Evolutionary conservation across 495 filamentous ascomycete genomes (phyloP), one percentile per base, ranked within the genome.

Genomic region (Penicillium psychrofluorescens): DNA sequence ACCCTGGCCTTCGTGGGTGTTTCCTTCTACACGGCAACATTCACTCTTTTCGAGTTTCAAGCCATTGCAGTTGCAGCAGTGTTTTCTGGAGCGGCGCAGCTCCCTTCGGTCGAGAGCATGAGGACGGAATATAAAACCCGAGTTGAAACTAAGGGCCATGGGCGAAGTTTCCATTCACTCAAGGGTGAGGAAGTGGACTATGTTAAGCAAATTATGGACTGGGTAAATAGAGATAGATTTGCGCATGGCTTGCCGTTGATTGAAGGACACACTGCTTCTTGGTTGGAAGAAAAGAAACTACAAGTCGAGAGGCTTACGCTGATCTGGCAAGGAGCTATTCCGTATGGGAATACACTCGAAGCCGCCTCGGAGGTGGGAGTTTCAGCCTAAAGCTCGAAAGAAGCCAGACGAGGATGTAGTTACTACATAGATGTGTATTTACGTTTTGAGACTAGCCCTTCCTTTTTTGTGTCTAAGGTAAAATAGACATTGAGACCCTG

Each of bases 11-110:
- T 85, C 49, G 62, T 85, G 7, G 81, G 81, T 1, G 67, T 81
- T 0, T 74, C 80, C 0, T 79, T 77, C 54, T 72, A 80, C 36
- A 75, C 74, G 0, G 77, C 78, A 0, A 80, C 79, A 0, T 85
- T 84, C 45, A 75, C 79, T 0, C 62, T 83, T 7, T 83, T 82
- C 40, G 81, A 85, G 48, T 80, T 80, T 51, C 81, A 85, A 45
- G 78, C 79, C 3, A 78, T 81, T 40, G 76, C 70, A 1, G 63
- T 77, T 1, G 68, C 79, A 8, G 72, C 75, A 6, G 73, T 82
- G 0, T 70, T 84, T 32, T 61, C 77, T 4, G 77, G 75, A 0
- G 59, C 67, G 31, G 74, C 70, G 0, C 42, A 51, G 8, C 55
- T 86, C 2, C 83, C 82, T 0, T 29, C 59, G 0, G 30, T 57